These are phyloP conservation scores for Citrus inodora DNA, from an alignment of 345 rosid genomes.

Conservation along the genomic window DNA sequence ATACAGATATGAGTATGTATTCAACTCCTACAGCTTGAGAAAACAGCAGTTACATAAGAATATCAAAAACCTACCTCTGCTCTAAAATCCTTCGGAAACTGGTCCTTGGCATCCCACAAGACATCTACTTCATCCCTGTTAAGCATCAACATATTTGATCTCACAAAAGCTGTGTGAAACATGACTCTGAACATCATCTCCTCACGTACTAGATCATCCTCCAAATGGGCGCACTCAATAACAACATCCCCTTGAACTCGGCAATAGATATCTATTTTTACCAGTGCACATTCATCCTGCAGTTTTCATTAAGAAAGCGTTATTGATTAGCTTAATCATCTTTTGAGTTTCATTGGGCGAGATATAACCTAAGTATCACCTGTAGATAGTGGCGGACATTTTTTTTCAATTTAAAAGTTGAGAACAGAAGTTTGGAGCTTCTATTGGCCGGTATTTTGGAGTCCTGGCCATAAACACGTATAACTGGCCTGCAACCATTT, in stretches of 20 bases:
- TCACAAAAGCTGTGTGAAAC: conserved; percentile 94
- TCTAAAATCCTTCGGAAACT: conserved; percentile 67
- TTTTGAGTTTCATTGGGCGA: conserved; percentile 12
- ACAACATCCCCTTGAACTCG: conserved; percentile 94
- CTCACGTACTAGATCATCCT: conserved; percentile 62
- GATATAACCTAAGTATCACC: conserved; percentile 40
- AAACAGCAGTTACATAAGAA: conserved; percentile 23
- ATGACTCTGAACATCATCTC: conserved; percentile 81
- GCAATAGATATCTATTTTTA: conserved; percentile 77
- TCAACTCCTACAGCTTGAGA: conserved; percentile 56
- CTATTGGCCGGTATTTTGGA: conserved; percentile 65
- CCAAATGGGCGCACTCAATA: conserved; percentile 85
- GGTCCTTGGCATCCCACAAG: conserved; percentile 87
- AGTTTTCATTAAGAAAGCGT: conserved; percentile 25
- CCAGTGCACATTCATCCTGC: conserved; percentile 83
- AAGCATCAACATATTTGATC: conserved; percentile 66
- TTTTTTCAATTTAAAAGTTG: conserved; percentile 62
- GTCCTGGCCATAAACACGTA: conserved; percentile 89
- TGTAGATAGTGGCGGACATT: conserved; percentile 56
- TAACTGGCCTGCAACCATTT: conserved; percentile 79
- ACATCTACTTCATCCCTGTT: conserved; percentile 79
- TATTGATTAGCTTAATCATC: conserved; percentile 4
- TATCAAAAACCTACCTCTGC: conserved; percentile 73
- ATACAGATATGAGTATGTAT: conserved; percentile 60
- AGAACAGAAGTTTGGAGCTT: conserved; percentile 82